Conservation (phyloP, 176 grass and related monocot species). For the Calamus simplicifolius region DNA sequence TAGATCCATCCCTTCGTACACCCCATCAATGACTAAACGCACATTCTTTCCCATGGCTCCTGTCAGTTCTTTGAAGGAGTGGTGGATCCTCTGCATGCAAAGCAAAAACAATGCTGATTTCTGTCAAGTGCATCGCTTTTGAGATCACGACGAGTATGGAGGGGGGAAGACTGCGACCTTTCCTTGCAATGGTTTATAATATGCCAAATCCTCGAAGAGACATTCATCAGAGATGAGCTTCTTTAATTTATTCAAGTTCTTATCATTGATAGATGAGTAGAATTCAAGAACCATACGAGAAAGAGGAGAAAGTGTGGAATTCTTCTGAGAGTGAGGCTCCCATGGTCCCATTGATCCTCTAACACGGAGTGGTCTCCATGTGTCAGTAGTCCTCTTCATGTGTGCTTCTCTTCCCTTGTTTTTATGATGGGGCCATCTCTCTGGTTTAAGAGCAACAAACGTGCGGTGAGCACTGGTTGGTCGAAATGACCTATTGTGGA, state of each 20-base stretch:
- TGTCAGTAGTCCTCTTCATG: no score
- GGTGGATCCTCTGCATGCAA: constrained; percentile 34
- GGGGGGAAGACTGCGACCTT: constrained; percentile 39
- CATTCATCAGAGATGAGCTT: constrained; percentile 52
- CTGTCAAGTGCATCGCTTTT: not conserved
- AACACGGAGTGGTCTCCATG: constrained; percentile 9
- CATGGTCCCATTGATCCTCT: not conserved
- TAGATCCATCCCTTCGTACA: constrained; percentile 41
- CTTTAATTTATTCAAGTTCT: constrained; percentile 37
- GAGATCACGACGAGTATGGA: not conserved
- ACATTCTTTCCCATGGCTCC: constrained; percentile 57
- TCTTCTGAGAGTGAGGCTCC: constrained; percentile 14
- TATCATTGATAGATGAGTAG: constrained; percentile 58
- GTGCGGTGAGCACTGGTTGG: no score
- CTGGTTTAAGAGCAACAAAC: no score
- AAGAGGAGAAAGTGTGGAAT: constrained; percentile 25
- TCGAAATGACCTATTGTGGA: no score
- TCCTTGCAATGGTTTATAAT: constrained; percentile 42
- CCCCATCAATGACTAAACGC: constrained; percentile 47
- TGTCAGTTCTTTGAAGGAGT: constrained; percentile 48
- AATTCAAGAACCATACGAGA: constrained; percentile 40
- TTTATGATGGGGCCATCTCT: no score
- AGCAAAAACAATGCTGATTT: not conserved
- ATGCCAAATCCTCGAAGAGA: constrained; percentile 42
- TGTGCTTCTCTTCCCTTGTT: no score